Evolutionary conservation across 2,329 filamentous ascomycete species (phyloP).

Genomic region (Phialocephala sp.): DNA sequence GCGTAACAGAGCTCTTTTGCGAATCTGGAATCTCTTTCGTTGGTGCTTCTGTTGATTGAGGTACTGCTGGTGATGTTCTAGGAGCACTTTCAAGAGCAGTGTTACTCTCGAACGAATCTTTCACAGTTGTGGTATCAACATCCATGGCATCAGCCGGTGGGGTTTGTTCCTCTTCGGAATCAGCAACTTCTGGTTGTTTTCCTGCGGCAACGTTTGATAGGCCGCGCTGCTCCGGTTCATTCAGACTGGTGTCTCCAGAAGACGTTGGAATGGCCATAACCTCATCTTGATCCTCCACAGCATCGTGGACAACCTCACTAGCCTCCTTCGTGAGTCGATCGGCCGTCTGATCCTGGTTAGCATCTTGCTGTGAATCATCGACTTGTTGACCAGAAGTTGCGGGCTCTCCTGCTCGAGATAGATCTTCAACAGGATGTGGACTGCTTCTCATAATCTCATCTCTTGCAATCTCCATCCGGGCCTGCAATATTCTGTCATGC

Average conservation of each 20-base stretch:
- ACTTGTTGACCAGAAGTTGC: neutral
- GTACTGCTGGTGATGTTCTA: constrained; percentile 18
- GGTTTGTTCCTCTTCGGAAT: constrained; percentile 38
- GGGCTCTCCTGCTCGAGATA: neutral
- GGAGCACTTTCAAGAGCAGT: constrained; percentile 20
- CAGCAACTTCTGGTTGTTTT: constrained; percentile 33
- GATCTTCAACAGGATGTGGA: constrained; percentile 27
- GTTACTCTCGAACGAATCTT: constrained; percentile 39
- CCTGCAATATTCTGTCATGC: constrained; percentile 37
- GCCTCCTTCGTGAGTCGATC: constrained; percentile 31
- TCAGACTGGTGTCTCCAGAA: constrained; percentile 24
- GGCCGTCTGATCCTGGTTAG: constrained; percentile 12
- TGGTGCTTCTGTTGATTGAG: constrained; percentile 18
- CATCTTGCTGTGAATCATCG: constrained; percentile 7
- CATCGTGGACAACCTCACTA: constrained; percentile 35
- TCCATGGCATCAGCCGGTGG: constrained; percentile 38
- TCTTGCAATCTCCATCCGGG: constrained; percentile 40
- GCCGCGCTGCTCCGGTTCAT: constrained; percentile 8
- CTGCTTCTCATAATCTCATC: constrained; percentile 48
- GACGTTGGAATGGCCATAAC: constrained; percentile 33
- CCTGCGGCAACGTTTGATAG: constrained; percentile 19
- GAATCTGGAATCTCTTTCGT: constrained; percentile 18
- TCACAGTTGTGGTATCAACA: constrained; percentile 35
- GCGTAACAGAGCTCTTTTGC: constrained; percentile 28
- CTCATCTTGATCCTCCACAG: constrained; percentile 39